Percentiles rank a stretch among this genome's conserved stretches.
phyloP scores from a whole-genome alignment of 768 basidiomycete genomes.

The Epithele typhae region DNA sequence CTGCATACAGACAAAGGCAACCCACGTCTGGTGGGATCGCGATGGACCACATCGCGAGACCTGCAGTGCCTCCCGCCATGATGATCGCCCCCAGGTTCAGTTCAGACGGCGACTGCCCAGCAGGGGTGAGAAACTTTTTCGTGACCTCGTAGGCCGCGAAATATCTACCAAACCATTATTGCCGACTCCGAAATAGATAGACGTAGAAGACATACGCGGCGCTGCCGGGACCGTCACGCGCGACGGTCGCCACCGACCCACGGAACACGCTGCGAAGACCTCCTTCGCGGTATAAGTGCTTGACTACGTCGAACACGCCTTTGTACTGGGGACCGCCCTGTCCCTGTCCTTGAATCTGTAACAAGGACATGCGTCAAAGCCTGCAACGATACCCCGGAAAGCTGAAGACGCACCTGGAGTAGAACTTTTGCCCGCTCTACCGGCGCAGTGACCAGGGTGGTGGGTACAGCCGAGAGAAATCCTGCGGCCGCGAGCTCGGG shows the following conservation, averaged over 20 bases:
- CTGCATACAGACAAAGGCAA: background rate
- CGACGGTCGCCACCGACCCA: constrained; percentile 90
- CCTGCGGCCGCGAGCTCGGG: constrained; percentile 88
- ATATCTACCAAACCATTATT: constrained; percentile 69
- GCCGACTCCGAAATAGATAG: constrained; percentile 5
- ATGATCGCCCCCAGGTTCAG: constrained; percentile 86
- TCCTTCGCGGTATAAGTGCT: constrained; percentile 89
- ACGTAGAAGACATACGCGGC: constrained; percentile 67
- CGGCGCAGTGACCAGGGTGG: constrained; percentile 90
- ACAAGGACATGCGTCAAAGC: background rate
- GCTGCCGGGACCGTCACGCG: constrained; percentile 93
- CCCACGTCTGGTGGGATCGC: constrained; percentile 93
- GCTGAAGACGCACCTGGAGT: constrained; percentile 62
- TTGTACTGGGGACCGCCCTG: constrained; percentile 79
- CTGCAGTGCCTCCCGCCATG: constrained; percentile 89
- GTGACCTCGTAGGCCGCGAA: constrained; percentile 96
- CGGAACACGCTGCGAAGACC: constrained; percentile 89
- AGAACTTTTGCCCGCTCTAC: constrained; percentile 97
- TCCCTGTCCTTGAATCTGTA: constrained; percentile 88
- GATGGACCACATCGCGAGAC: constrained; percentile 97
- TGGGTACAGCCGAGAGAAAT: constrained; percentile 90
- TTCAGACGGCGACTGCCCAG: constrained; percentile 71
- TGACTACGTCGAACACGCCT: constrained; percentile 88
- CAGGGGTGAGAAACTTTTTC: constrained; percentile 82
- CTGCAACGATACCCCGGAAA: no score